phyloP scores from a whole-genome alignment of 2,329 filamentous ascomycete genomes.

The Claviceps africana region DNA sequence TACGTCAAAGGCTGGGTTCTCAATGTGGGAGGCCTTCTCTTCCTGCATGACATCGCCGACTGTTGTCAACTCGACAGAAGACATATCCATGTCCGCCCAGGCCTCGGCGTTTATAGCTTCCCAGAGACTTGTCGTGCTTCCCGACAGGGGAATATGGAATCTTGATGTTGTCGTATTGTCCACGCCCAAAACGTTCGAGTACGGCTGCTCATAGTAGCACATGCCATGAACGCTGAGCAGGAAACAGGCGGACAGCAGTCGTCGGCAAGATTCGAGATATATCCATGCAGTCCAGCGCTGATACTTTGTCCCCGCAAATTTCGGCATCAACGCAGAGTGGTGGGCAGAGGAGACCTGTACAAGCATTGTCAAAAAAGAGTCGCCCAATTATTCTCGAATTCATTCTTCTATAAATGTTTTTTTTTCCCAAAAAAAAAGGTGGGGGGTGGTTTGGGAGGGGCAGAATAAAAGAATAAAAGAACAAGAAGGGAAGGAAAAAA shows the following conservation, averaged over 20 bases:
- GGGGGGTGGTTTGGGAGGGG: too few relatives aligned
- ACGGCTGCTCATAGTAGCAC: conserved; percentile 37
- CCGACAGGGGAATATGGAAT: conserved; percentile 32
- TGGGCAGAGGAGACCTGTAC: conserved; percentile 3
- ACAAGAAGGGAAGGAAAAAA: background rate
- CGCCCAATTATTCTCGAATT: background rate
- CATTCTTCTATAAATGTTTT: background rate
- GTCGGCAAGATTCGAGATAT: conserved; percentile 34
- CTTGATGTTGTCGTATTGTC: conserved; percentile 21
- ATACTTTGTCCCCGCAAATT: conserved; percentile 9
- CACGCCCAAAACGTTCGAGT: conserved; percentile 19
- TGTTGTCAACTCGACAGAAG: conserved; percentile 12
- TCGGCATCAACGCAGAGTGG: background rate
- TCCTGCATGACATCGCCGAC: conserved; percentile 19
- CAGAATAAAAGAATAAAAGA: too few relatives aligned
- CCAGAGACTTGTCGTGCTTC: conserved; percentile 33
- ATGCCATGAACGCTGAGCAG: conserved; percentile 41
- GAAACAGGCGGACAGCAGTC: conserved; percentile 43
- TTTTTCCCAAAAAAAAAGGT: too few relatives aligned
- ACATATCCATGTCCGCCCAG: conserved; percentile 28
- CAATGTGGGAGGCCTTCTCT: conserved; percentile 21
- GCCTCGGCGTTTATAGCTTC: conserved; percentile 27
- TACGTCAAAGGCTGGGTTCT: conserved; percentile 24
- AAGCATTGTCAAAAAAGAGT: conserved; percentile 1
- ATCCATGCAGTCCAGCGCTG: conserved; percentile 39